phyloP scores from a whole-genome alignment of 2,329 filamentous ascomycete genomes.

The Talaromyces marneffei region DNA sequence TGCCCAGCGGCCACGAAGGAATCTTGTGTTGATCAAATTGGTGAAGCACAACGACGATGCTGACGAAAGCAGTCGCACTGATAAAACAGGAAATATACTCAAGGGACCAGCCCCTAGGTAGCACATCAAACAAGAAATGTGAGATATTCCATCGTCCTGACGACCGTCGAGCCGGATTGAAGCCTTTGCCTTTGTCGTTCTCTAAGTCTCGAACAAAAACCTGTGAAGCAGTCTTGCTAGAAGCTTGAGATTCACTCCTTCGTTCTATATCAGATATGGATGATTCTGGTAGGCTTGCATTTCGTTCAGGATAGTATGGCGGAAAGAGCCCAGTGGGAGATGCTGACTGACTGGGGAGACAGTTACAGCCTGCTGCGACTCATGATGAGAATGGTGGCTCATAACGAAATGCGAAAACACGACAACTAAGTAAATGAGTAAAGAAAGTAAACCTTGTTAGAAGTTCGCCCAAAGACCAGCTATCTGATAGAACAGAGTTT shows the following conservation, averaged over 20 bases:
- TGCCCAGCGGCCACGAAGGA: conserved; percentile 4
- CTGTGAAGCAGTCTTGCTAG: background rate
- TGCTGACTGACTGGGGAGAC: background rate
- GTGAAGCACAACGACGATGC: background rate
- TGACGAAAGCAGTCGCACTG: background rate
- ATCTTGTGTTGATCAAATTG: background rate
- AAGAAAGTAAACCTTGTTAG: background rate
- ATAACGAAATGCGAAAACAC: background rate
- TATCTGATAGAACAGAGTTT: background rate
- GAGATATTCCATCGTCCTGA: background rate
- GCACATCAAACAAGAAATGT: background rate
- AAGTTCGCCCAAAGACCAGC: background rate
- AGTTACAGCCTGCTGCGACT: background rate
- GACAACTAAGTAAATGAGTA: background rate
- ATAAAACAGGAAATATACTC: conserved; percentile 8
- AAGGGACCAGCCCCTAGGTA: conserved; percentile 3
- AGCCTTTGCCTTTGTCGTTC: background rate
- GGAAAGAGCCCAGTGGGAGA: background rate
- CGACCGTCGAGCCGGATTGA: background rate
- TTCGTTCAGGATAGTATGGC: background rate
- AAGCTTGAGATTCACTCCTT: background rate
- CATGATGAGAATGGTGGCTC: background rate
- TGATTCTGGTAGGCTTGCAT: background rate
- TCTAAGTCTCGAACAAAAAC: background rate
- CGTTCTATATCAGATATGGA: background rate